Evolutionary conservation across 306 rosid species (phyloP), one percentile per base, ranked within the genome.

Genomic region (Fagus sylvatica): DNA sequence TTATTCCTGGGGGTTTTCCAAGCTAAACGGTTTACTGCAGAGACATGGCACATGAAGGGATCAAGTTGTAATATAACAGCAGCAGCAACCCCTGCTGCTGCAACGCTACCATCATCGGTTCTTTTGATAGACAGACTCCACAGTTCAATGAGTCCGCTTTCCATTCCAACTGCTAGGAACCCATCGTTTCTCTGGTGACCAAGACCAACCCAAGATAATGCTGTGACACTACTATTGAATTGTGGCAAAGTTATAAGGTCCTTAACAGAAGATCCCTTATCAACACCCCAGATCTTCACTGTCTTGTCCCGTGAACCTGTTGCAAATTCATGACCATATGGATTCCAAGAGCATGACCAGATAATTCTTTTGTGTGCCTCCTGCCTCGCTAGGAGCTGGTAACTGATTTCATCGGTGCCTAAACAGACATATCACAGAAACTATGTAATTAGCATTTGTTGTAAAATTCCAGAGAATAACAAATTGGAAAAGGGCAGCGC

Each of bases 271-370:
- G 88, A 85, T 19, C 84, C 88, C 48, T 69, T 66, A 48, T 84
- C 86, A 0, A 91, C 43, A 1, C 82, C 86, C 99, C 99, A 96
- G 64, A 93, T 88, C 84, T 96, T 96, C 56, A 93, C 97, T 0
- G 85, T 85, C 73, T 91, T 96, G 85, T 93, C 98, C 73, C 99
- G 83, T 1, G 99, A 96, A 54, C 97, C 98, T 3, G 98, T 96
- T 28, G 97, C 99, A 40, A 95, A 96, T 84, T 96, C 98, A 7
- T 93, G 82, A 54, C 98, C 88, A 5, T 83, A 69, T 37, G 97
- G 98, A 80, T 96, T 96, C 99, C 99, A 96, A 73, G 94, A 88
- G 74, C 99, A 96, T 17, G 99, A 83, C 98, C 99, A 90, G 87
- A 93, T 93, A 61, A 96, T 96, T 76, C 99, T 92, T 87, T 90